Conservation (phyloP, 176 grass and related monocot species). For the Oryza officinalis region DNA sequence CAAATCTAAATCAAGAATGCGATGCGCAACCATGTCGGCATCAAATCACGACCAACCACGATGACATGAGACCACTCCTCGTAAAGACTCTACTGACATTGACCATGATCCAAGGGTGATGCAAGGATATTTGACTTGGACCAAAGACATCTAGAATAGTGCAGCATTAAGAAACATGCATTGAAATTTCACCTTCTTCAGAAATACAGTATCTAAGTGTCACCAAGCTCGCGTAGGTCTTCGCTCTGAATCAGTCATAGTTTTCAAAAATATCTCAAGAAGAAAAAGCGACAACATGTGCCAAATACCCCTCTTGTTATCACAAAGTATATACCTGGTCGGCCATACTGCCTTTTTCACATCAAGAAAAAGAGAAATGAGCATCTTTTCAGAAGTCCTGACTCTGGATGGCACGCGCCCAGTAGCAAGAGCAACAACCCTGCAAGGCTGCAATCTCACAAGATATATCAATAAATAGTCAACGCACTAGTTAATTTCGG, state of each 20-base stretch:
- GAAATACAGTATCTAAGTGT: background rate
- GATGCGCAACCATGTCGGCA: background rate
- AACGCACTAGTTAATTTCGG: background rate
- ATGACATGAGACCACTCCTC: background rate
- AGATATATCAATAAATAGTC: background rate
- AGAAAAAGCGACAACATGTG: background rate
- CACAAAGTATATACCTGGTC: background rate
- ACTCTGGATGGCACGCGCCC: background rate
- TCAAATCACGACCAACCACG: constrained; percentile 10
- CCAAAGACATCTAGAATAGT: background rate
- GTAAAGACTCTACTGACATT: background rate
- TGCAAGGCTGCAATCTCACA: background rate
- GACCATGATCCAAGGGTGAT: background rate
- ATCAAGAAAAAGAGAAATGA: background rate
- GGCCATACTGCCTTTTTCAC: background rate
- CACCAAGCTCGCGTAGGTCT: background rate
- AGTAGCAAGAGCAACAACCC: background rate
- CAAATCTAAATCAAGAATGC: background rate
- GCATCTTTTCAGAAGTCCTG: background rate
- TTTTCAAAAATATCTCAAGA: background rate
- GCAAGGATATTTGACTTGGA: background rate
- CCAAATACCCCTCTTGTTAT: background rate
- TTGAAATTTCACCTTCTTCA: background rate
- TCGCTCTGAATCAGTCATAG: too few species aligned
- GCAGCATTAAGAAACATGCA: background rate